A percentile compares a stretch with the other conserved stretches of the same genome.
Conservation (phyloP, 208 protist genomes). For the Trypanosoma congolense region DNA sequence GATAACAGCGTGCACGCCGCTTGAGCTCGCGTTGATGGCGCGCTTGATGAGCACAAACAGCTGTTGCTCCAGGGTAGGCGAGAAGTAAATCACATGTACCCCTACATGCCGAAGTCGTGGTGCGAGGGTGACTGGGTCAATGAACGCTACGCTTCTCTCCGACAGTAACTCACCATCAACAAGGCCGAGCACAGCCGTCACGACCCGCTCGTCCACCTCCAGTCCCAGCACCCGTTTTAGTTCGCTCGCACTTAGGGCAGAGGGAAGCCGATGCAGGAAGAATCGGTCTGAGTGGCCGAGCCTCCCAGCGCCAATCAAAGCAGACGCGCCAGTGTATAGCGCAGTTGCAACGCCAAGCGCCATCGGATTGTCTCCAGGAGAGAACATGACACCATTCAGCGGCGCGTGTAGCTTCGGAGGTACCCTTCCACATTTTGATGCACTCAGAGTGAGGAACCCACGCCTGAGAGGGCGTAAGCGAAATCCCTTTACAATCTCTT, state of each 20-base stretch:
- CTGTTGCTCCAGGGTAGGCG: constrained; percentile 11
- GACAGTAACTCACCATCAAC: not conserved
- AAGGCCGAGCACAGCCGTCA: not conserved
- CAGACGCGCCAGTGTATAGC: not conserved
- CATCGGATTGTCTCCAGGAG: not conserved
- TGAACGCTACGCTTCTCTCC: not conserved
- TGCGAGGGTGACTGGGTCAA: not conserved
- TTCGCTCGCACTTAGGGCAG: not conserved
- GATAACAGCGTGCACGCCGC: constrained; percentile 2
- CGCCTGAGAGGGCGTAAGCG: not conserved
- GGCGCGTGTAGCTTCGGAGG: not conserved
- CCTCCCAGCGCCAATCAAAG: not conserved
- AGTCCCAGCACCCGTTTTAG: not conserved
- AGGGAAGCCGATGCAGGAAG: not conserved
- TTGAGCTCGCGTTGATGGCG: not conserved
- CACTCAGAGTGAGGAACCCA: not conserved
- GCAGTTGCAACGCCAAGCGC: not conserved
- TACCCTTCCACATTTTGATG: not conserved
- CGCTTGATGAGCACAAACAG: constrained; percentile 2
- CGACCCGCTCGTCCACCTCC: not conserved
- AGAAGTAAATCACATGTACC: constrained; percentile 1
- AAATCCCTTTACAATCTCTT: constrained; percentile 7
- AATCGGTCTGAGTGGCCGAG: not conserved
- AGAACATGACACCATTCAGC: not conserved
- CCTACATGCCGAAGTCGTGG: not conserved